Conservation (phyloP, 176 grass and related monocot genomes). For the Zizania latifolia region DNA sequence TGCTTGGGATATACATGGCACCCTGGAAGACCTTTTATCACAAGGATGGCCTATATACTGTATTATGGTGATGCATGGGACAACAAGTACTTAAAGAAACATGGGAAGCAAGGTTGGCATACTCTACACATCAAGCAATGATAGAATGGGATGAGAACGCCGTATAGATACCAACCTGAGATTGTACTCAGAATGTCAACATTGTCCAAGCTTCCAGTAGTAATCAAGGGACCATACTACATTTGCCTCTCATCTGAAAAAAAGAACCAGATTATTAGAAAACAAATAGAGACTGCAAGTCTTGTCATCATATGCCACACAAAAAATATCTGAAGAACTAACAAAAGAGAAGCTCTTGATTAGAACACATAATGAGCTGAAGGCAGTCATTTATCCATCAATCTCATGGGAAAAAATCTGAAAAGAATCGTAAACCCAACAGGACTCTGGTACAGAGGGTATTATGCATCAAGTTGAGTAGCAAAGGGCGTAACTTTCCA, state of each 20-base stretch:
- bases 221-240: background rate
- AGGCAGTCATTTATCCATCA: background rate
- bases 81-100: background rate
- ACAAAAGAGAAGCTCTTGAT: no score
- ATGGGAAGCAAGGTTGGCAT: background rate
- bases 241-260: conserved; percentile 1
- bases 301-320: background rate
- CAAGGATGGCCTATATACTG: background rate
- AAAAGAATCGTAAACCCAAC: background rate
- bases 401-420: background rate
- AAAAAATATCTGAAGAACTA: background rate
- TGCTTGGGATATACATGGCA: background rate
- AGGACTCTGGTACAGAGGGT: background rate
- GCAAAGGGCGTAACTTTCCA: background rate
- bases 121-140: background rate
- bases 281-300: no score
- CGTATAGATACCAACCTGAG: conserved; percentile 24
- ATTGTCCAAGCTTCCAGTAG: background rate
- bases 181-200: background rate
- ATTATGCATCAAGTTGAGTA: background rate
- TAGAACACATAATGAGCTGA: background rate
- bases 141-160: background rate
- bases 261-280: background rate
- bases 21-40: background rate
- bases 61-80: background rate